Evolutionary conservation across 2,329 filamentous ascomycete species (phyloP).

Genomic region (Nakataea oryzae): DNA sequence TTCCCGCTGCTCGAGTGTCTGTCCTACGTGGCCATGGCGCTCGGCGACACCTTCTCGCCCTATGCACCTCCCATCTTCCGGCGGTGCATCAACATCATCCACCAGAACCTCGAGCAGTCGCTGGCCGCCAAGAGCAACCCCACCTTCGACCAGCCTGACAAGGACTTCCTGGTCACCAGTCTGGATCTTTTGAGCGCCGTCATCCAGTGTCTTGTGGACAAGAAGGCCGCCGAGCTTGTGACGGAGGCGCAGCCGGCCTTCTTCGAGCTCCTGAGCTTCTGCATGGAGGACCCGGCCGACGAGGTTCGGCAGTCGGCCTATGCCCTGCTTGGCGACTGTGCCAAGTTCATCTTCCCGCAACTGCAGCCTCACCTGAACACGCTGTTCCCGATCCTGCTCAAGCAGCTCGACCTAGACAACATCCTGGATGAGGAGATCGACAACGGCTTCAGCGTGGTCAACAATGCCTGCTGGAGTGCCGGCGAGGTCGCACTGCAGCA

Average conservation of each 20-base stretch:
- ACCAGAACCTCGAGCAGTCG: slow-evolving; percentile 77
- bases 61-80: slow-evolving; percentile 81
- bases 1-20: slow-evolving; percentile 95
- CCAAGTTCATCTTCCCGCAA: slow-evolving; percentile 81
- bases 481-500: slow-evolving; percentile 84
- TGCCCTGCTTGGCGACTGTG: slow-evolving; percentile 86
- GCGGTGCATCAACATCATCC: slow-evolving; percentile 84
- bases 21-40: slow-evolving; percentile 82
- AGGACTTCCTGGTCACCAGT: slow-evolving; percentile 94
- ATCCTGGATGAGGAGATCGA: slow-evolving; percentile 73
- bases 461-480: slow-evolving; percentile 96
- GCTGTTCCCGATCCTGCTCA: slow-evolving; percentile 72
- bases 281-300: slow-evolving; percentile 83
- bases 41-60: slow-evolving; percentile 71
- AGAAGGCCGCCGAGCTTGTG: slow-evolving; percentile 68
- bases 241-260: slow-evolving; percentile 67
- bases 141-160: slow-evolving; percentile 70
- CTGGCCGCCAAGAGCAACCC: slow-evolving; percentile 59
- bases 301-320: slow-evolving; percentile 96
- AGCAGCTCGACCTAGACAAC: slow-evolving; percentile 74
- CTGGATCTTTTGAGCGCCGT: slow-evolving; percentile 88
- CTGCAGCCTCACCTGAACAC: slow-evolving; percentile 63
- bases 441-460: slow-evolving; percentile 81
- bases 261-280: slow-evolving; percentile 83
- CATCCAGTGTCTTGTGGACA: slow-evolving; percentile 72